Evolutionary conservation across 441 rosid genomes (phyloP).

Genomic region (Erysimum cheiri): DNA sequence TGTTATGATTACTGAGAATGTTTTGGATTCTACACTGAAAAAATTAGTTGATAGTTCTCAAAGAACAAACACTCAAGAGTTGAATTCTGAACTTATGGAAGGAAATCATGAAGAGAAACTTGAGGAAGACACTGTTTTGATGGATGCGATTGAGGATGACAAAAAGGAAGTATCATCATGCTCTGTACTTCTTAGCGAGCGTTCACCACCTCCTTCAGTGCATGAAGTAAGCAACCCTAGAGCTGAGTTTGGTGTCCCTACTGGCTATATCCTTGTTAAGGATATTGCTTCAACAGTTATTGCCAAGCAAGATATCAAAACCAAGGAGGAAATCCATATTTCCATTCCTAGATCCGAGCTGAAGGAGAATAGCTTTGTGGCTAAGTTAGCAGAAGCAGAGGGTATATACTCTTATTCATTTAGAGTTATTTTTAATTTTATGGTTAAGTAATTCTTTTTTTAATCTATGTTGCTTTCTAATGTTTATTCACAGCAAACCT

Average conservation of each 20-base stretch:
- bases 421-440: not conserved
- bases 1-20: constrained; percentile 18
- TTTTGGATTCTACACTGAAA: constrained; percentile 1
- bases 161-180: no score
- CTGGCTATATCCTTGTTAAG: not conserved
- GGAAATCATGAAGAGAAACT: no score
- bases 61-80: not conserved
- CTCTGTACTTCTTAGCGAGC: no score
- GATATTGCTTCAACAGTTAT: constrained; percentile 7
- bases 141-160: not conserved
- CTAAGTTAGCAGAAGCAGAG: constrained; percentile 8
- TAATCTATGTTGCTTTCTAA: constrained; percentile 6
- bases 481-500: constrained; percentile 9
- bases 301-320: not conserved
- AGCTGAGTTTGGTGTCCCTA: constrained; percentile 5
- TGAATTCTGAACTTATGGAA: constrained; percentile 14
- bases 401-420: constrained; percentile 25
- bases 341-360: not conserved
- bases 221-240: not conserved
- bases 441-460: not conserved
- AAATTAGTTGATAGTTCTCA: not conserved
- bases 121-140: not conserved
- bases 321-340: not conserved
- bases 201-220: no score
- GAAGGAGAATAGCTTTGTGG: constrained; percentile 11